Evolutionary conservation across 2,329 filamentous ascomycete species (phyloP).

Genomic region (Fusarium denticulatum): DNA sequence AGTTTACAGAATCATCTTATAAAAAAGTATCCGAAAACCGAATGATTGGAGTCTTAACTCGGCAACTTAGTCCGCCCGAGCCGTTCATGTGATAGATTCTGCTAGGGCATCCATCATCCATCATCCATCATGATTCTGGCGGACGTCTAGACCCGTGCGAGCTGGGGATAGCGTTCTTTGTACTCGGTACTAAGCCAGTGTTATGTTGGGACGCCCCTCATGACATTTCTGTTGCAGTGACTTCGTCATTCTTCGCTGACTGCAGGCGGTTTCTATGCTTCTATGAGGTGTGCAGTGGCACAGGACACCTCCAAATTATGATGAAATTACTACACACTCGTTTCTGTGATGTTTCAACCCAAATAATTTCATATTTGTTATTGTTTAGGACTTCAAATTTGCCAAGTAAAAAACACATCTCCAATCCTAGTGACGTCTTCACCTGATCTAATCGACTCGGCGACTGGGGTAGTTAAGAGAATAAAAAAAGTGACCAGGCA

Average conservation of each 20-base stretch:
- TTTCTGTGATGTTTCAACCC: not conserved
- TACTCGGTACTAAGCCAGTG: conserved; percentile 20
- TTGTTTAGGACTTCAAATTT: not conserved
- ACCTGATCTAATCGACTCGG: conserved; percentile 19
- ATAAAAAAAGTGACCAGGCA: conserved; percentile 10
- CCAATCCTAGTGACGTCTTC: conserved; percentile 33
- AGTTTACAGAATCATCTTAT: not conserved
- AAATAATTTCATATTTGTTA: not conserved
- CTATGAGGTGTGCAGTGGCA: not conserved
- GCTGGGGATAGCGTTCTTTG: conserved; percentile 25
- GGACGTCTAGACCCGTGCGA: conserved; percentile 28
- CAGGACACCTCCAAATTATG: conserved; percentile 6
- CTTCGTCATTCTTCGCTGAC: conserved; percentile 32
- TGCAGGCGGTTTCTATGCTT: conserved; percentile 5
- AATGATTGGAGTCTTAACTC: conserved; percentile 19
- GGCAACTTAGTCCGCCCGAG: conserved; percentile 23
- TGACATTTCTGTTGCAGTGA: conserved; percentile 10
- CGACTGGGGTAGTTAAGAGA: conserved; percentile 5
- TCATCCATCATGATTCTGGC: conserved; percentile 26
- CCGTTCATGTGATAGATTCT: conserved; percentile 37
- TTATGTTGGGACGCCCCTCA: conserved; percentile 32
- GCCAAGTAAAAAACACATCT: not conserved
- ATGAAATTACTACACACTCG: not conserved
- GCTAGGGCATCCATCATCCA: conserved; percentile 25
- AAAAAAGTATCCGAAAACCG: not conserved